Conservation (phyloP, 139 green algal genomes). For the Chlamydomonas schloesseri region DNA sequence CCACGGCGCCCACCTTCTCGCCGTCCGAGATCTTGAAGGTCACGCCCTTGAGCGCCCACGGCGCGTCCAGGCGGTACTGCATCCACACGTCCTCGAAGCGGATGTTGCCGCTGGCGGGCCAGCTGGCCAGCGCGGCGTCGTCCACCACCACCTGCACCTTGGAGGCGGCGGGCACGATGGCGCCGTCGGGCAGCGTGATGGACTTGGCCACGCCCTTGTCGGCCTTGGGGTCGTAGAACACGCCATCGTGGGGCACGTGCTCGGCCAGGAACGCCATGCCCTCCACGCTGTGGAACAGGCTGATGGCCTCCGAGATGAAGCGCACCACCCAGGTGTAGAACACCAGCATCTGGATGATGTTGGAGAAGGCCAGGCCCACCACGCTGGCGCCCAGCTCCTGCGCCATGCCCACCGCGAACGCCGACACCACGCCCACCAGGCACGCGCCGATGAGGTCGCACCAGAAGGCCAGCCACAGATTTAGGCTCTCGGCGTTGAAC, state of each 20-base stretch:
- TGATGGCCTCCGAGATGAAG: slow-evolving; percentile 64
- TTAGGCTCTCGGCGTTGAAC: slow-evolving; percentile 70
- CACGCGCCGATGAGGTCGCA: slow-evolving; percentile 75
- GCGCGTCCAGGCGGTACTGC: slow-evolving; percentile 50
- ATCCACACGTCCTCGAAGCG: slow-evolving; percentile 58
- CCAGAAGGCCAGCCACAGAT: slow-evolving; percentile 77
- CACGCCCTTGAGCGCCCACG: slow-evolving; percentile 49
- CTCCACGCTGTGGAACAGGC: slow-evolving; percentile 55
- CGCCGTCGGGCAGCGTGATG: slow-evolving; percentile 15
- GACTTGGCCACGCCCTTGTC: slow-evolving; percentile 4
- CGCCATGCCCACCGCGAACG: slow-evolving; percentile 63
- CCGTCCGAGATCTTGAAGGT: slow-evolving; percentile 59
- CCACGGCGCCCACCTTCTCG: slow-evolving; percentile 75
- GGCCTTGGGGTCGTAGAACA: slow-evolving; percentile 33
- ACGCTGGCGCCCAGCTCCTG: slow-evolving; percentile 55
- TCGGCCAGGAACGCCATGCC: slow-evolving; percentile 65
- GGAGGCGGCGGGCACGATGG: slow-evolving; percentile 2
- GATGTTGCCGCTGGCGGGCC: slow-evolving; percentile 60
- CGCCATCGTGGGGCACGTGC: slow-evolving; percentile 57
- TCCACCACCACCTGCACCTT: slow-evolving; percentile 42
- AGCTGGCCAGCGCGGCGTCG: slow-evolving; percentile 35
- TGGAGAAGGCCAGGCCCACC: slow-evolving; percentile 75
- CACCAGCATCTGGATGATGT: slow-evolving; percentile 71
- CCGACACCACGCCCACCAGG: slow-evolving; percentile 67
- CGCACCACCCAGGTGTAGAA: slow-evolving; percentile 71